phyloP scores from a whole-genome alignment of 306 rosid genomes.

The Erythrophleum fordii region DNA sequence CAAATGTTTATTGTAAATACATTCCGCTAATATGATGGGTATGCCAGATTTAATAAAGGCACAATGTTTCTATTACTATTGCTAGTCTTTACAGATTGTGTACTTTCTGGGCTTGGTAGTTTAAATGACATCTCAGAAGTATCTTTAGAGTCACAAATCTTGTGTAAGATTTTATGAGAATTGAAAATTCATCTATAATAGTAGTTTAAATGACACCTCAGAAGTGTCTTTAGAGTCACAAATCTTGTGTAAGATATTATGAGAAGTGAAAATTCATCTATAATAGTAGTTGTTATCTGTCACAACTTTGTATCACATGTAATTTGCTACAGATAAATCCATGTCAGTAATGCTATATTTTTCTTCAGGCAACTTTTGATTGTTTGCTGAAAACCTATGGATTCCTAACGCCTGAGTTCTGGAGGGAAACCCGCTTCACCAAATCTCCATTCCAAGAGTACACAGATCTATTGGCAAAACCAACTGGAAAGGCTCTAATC shows the following conservation, averaged over 20 bases:
- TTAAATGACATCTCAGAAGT: neutral
- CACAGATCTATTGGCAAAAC: slow-evolving; percentile 61
- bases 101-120: neutral
- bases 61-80: neutral
- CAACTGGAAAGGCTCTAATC: slow-evolving; percentile 52
- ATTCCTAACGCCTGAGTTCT: slow-evolving; percentile 66
- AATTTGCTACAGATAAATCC: neutral
- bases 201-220: neutral
- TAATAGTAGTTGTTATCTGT: neutral
- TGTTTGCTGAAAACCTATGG: slow-evolving; percentile 63
- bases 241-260: neutral
- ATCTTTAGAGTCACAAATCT: neutral
- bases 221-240: neutral
- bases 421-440: slow-evolving; percentile 67
- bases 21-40: neutral
- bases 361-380: slow-evolving; percentile 64
- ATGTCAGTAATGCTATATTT: neutral
- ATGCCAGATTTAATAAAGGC: neutral
- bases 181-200: neutral
- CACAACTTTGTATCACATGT: neutral
- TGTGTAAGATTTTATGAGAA: neutral
- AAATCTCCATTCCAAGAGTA: slow-evolving; percentile 75
- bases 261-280: neutral
- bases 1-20: neutral
- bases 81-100: neutral